Evolutionary conservation across 805 yeast genomes (phyloP), one percentile per base, ranked within the genome.

Genomic region (Wickerhamiella occidentalis): DNA sequence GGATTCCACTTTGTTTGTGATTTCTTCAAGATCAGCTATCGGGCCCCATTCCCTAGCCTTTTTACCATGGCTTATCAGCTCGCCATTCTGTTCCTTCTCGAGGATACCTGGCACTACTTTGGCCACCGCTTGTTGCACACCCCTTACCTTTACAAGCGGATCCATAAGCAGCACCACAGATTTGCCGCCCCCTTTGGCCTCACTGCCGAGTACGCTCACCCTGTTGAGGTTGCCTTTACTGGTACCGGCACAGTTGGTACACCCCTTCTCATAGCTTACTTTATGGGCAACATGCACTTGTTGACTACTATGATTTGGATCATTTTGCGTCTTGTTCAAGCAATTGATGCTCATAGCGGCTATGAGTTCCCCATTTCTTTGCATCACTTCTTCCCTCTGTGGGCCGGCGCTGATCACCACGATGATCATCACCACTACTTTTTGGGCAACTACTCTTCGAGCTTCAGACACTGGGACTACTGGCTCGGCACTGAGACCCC

Each of bases 331-430:
- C 76, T 90, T 58, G 80, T 83, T 72, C 98, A 90, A 74, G 98
- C 98, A 23, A 90, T 90, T 52, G 98, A 90, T 65, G 82, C 96
- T 22, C 98, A 90, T 68, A 87, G 96, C 11, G 98, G 97, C 52
- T 92, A 90, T 68, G 97, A 90, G 65, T 90, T 90, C 78, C 97
- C 98, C 55, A 80, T 94, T 85, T 85, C 96, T 3, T 74, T 90
- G 62, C 92, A 86, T 69, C 86, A 87, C 64, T 79, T 90, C 68
- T 64, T 90, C 53, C 96, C 96, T 45, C 77, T 92, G 69, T 88
- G 97, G 96, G 95, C 96, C 3, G 97, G 97, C 56, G 96, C 96
- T 19, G 96, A 85, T 61, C 97, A 90, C 68, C 97, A 90, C 65
- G 98, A 90, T 68, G 85, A 85, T 68, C 98, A 90, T 65, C 98